Conservation (phyloP, 75 land plant genomes). For the Cryptomeria japonica region DNA sequence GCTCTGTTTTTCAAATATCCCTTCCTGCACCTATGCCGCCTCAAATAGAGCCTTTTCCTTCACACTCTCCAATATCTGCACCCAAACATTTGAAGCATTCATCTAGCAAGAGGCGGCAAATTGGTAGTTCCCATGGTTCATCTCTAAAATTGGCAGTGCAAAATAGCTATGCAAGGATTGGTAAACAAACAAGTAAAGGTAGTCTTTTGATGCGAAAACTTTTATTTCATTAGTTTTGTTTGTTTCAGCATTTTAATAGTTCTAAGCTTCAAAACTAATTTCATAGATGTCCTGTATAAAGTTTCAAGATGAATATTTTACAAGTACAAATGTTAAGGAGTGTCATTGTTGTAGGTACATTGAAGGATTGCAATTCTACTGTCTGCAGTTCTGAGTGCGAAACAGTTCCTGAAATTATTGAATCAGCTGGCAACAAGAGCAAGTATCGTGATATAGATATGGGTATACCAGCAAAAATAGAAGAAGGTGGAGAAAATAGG, state of each 20-base stretch:
- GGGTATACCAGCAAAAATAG: constrained; percentile 20
- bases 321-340: neutral
- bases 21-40: constrained; percentile 4
- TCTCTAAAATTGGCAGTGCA: constrained; percentile 15
- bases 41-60: constrained; percentile 14
- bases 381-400: constrained; percentile 17
- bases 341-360: constrained; percentile 10
- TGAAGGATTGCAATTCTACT: constrained; percentile 8
- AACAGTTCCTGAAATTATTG: constrained; percentile 10
- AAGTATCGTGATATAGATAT: constrained; percentile 14
- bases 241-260: neutral
- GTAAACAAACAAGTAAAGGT: constrained; percentile 15
- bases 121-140: neutral
- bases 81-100: constrained; percentile 12
- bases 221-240: neutral
- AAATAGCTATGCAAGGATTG: constrained; percentile 18
- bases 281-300: neutral
- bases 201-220: neutral
- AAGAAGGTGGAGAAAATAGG: constrained; percentile 16
- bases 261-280: neutral
- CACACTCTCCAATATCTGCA: neutral
- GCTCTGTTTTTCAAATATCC: neutral
- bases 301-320: constrained; percentile 1
- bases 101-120: neutral
- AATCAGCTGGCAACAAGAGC: constrained; percentile 10